A percentile compares a stretch with the other conserved stretches of the same genome.
phyloP scores from a whole-genome alignment of 2,329 filamentous ascomycete species.

The Trichoderma sp. region DNA sequence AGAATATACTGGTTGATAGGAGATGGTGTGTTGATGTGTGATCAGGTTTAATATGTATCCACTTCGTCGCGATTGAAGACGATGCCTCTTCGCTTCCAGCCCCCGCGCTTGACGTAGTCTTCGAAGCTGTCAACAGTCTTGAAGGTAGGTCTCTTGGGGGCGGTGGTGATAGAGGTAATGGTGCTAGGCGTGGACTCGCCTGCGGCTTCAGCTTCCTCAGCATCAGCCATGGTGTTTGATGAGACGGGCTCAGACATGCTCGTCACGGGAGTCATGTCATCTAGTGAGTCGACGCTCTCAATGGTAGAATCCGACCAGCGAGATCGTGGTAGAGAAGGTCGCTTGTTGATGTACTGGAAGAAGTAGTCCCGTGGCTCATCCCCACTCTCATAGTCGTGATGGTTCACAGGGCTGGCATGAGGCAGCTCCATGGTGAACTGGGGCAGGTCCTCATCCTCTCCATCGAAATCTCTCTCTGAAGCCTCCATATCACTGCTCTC shows the following conservation, averaged over 20 bases:
- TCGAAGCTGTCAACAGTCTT: constrained; percentile 40
- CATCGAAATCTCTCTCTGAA: constrained; percentile 24
- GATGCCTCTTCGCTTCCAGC: constrained; percentile 44
- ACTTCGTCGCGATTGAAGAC: constrained; percentile 38
- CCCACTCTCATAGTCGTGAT: constrained; percentile 24
- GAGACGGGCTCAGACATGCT: constrained; percentile 7
- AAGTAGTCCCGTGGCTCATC: constrained; percentile 36
- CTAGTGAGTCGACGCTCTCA: constrained; percentile 32
- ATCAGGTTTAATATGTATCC: not conserved
- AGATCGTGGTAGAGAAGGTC: constrained; percentile 35
- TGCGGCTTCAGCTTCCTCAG: constrained; percentile 25
- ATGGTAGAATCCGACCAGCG: constrained; percentile 44
- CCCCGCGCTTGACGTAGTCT: constrained; percentile 42
- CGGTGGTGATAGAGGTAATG: constrained; percentile 33
- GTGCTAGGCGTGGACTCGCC: constrained; percentile 26
- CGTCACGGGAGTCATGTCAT: constrained; percentile 22
- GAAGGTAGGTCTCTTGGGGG: constrained; percentile 37
- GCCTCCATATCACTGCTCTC: constrained; percentile 27
- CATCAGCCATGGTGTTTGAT: constrained; percentile 26
- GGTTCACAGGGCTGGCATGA: constrained; percentile 28
- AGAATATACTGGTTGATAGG: not conserved
- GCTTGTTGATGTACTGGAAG: constrained; percentile 29
- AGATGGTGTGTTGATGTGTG: not conserved
- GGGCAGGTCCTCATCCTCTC: constrained; percentile 4
- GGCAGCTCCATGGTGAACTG: constrained; percentile 32